These are phyloP conservation scores for Amphicarpaea edgeworthii DNA, from an alignment of 306 rosid genomes.

Conservation along the genomic window DNA sequence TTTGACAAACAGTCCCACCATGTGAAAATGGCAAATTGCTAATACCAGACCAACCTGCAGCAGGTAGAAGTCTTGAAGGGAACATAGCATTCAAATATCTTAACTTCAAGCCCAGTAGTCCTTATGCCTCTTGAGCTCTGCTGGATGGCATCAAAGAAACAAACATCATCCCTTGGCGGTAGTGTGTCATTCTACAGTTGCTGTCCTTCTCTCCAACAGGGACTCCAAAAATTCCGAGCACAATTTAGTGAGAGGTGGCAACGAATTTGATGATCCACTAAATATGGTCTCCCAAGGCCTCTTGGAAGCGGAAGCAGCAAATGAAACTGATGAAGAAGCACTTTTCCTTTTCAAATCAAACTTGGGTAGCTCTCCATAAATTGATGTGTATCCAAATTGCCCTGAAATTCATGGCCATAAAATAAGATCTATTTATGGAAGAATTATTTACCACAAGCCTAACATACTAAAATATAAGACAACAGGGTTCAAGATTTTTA, in stretches of 20 bases:
- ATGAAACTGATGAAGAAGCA: conserved; percentile 44
- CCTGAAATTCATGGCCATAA: conserved; percentile 53
- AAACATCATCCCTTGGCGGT: conserved; percentile 24
- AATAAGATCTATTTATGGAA: not conserved
- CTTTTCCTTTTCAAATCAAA: conserved; percentile 60
- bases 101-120: conserved; percentile 30
- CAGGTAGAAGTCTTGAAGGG: conserved; percentile 17
- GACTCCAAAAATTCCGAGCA: conserved; percentile 83
- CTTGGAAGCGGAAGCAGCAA: conserved; percentile 75
- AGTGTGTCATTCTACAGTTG: conserved; percentile 55
- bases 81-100: conserved; percentile 21
- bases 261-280: conserved; percentile 73
- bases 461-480: not conserved
- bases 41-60: conserved; percentile 15
- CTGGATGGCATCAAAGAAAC: conserved; percentile 30
- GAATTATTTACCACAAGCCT: not conserved
- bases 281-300: conserved; percentile 93
- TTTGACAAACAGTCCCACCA: conserved; percentile 33
- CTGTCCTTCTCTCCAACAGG: conserved; percentile 68
- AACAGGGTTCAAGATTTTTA: not conserved
- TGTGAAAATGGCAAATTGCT: conserved; percentile 29
- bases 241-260: conserved; percentile 87
- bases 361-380: conserved; percentile 79
- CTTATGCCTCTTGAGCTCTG: conserved; percentile 27
- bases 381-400: conserved; percentile 69